Evolutionary conservation across 805 yeast genomes (phyloP), one percentile per base, ranked within the genome.

Genomic region (Saccharomycopsis schoenii): DNA sequence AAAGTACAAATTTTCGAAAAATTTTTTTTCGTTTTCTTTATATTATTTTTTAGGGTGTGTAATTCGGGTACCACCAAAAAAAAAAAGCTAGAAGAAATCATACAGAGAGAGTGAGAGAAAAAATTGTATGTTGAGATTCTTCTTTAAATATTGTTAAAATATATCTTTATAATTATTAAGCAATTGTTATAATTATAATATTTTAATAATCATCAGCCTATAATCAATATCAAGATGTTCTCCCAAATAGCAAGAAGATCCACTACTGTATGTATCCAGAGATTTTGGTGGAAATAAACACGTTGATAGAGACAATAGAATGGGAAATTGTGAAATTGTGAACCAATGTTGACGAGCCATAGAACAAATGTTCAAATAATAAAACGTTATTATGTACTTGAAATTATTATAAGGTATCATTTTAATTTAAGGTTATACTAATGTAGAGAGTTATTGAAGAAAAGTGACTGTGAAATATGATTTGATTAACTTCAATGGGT

Each of bases 241-340:
- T 62, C 58, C 60, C 65, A 62, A 62, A 50, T 60, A 51, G 63
- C 61, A 29, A 62, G 63, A 60, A 62, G 58, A 62, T 60, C 65
- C 25, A 43, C 61, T 47, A 24, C 52, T 36, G 63, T 61, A 61
- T 15, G 63, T 61, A 19, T 37, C n/a, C 24, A 37, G 19, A 5
- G 14, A 19, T 29, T 21, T 34, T 58, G 19, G 17, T 39, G 43
- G 15, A 39, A 52, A 47, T 34, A 36, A 14, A 19, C 19, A 24
- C 19, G 40, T 56, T 56, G 50, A 34, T 14, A 25, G 17, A 29
- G 34, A 29, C n/a, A 19, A 24, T 21, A 24, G 29, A 10, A 50
- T 5, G 21, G 55, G n/a, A 4, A 2, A 19, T 12, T 50, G 15
- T 12, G 15, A 17, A 14, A 50, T 4, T n/a, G 21, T 41, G n/a